Base-by-base conservation (phyloP, 129 eudicot species). In the Pittosporum tobira region DNA sequence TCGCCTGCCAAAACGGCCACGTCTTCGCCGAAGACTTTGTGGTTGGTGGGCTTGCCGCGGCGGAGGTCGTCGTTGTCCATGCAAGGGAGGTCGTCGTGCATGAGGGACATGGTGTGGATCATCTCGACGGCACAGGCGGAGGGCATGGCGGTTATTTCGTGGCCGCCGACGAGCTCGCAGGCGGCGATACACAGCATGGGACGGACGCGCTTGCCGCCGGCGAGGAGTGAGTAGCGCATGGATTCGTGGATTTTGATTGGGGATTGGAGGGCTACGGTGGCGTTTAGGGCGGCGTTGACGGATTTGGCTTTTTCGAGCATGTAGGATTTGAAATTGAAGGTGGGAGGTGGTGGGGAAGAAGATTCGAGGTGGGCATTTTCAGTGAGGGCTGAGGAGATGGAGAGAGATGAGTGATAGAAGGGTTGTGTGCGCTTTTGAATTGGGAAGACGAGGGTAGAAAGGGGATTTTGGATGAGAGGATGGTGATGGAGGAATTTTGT, bases 181-280 rank as follows among this genome's bases (percentile, higher is more conserved):
- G 71, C 66, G 42, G 79, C 79, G 6, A 74, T 63, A 42, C 79
- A 74, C 27, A 74, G 56, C 2, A 68, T 46, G 8, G 79, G 79
- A 20, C 79, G 46, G 55, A 74, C 54, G 57, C 80, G 63, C 50
- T 75, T 75, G 57, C 80, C 80, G 2, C 59, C 71, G 30, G 80
- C 72, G 40, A 75, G 80, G 43, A 75, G 59, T 3, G 80, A 56
- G 58, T 75, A 75, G 11, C 80, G 34, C 80, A 75, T 75, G 20
- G 80, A 61, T 34, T 75, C 71, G 26, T 68, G 71, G 54, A 75
- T 57, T 29, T 50, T 69, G 42, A 28, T 38, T 21, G 80, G 67
- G 59, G 69, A 65, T 20, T 23, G 36, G 5, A 63, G 28, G 1
- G 79, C 57, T 15, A 74, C 67, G 8, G 79, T 71, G n/a, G 40